Evolutionary conservation across 2,329 filamentous ascomycete genomes (phyloP).

Genomic region (Chalaropsis thielavioides): DNA sequence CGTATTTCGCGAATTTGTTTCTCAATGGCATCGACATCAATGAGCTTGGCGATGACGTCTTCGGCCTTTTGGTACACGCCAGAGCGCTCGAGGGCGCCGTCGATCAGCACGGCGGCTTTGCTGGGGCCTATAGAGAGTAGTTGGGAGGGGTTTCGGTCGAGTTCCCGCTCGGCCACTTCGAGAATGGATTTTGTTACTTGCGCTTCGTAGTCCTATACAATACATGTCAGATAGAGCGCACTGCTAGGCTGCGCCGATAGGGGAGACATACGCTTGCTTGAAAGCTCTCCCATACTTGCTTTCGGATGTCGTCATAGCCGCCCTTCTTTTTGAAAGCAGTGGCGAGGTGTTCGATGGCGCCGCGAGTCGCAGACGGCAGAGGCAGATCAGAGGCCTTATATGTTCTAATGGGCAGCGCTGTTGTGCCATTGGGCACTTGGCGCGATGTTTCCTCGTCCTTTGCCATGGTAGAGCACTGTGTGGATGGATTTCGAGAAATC

Average conservation of each 20-base stretch:
- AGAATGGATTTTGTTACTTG: slow-evolving; percentile 53
- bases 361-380: slow-evolving; percentile 55
- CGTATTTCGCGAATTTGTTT: slow-evolving; percentile 54
- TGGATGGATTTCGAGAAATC: background rate
- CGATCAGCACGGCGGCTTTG: slow-evolving; percentile 60
- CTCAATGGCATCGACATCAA: slow-evolving; percentile 55
- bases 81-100: slow-evolving; percentile 62
- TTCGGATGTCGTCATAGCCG: slow-evolving; percentile 64
- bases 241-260: background rate
- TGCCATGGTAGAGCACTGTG: background rate
- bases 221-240: background rate
- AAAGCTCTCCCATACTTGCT: slow-evolving; percentile 62
- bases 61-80: slow-evolving; percentile 62
- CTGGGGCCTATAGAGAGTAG: slow-evolving; percentile 59
- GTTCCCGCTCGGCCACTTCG: slow-evolving; percentile 55
- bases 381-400: slow-evolving; percentile 65
- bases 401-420: slow-evolving; percentile 28
- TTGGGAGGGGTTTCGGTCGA: slow-evolving; percentile 57
- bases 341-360: slow-evolving; percentile 60
- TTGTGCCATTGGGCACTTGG: background rate
- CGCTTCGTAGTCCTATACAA: slow-evolving; percentile 49
- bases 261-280: slow-evolving; percentile 45
- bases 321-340: slow-evolving; percentile 78
- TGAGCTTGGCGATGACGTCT: slow-evolving; percentile 49
- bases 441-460: background rate